phyloP scores from a whole-genome alignment of 2,329 filamentous ascomycete genomes.

The Colletotrichum godetiae region DNA sequence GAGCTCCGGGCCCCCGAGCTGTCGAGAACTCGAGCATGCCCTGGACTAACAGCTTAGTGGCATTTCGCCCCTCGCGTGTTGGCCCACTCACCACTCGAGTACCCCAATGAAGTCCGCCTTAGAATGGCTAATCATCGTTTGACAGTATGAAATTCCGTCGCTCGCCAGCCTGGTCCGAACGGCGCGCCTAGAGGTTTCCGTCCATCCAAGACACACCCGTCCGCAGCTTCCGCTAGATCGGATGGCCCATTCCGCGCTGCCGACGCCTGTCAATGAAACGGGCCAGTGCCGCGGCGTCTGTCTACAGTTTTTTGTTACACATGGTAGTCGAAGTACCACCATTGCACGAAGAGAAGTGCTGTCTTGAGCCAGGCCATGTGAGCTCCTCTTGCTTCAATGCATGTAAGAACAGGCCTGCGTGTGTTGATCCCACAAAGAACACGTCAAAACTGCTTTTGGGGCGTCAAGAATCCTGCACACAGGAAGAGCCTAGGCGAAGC shows the following conservation, averaged over 20 bases:
- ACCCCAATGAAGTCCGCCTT: neutral
- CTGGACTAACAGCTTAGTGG: neutral
- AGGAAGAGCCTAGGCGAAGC: neutral
- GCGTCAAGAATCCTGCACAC: neutral
- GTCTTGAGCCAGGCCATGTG: neutral
- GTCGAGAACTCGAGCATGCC: neutral
- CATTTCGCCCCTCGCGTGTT: neutral
- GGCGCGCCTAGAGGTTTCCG: neutral
- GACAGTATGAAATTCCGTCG: neutral
- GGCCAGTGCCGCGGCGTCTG: neutral
- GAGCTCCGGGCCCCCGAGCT: neutral
- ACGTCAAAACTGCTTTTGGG: conserved; percentile 17
- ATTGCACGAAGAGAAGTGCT: neutral
- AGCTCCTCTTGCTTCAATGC: neutral
- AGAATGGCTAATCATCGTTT: neutral
- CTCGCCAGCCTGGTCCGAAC: neutral
- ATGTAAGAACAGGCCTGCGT: neutral
- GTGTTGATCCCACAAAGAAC: conserved; percentile 8
- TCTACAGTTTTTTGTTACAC: neutral
- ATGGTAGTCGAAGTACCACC: neutral
- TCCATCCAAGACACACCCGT: neutral
- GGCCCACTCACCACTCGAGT: neutral
- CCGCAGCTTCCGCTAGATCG: conserved; percentile 12
- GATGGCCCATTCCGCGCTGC: conserved; percentile 15
- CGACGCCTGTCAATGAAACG: conserved; percentile 2